These are phyloP conservation scores for Hyaloscypha hepaticicola DNA, from an alignment of 495 filamentous ascomycete species.

Conservation along the genomic window DNA sequence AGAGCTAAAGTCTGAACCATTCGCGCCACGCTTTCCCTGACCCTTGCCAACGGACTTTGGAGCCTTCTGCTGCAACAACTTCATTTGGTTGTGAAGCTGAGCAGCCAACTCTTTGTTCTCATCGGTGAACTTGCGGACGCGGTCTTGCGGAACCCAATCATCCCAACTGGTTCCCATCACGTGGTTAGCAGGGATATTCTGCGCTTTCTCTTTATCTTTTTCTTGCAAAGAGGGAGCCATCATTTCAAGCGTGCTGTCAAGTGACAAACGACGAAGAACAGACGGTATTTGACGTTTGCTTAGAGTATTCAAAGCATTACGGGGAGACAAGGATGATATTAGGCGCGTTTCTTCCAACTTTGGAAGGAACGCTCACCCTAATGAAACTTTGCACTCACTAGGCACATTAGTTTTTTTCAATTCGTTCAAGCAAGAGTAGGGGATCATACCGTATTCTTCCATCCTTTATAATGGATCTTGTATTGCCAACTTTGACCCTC, in stretches of 20 bases:
- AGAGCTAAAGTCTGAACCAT: slow-evolving; percentile 73
- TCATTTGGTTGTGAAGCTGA: slow-evolving; percentile 60
- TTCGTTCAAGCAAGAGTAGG: background rate
- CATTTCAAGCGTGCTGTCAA: background rate
- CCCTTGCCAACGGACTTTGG: slow-evolving; percentile 56
- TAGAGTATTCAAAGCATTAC: background rate
- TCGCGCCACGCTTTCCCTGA: slow-evolving; percentile 46
- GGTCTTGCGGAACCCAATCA: slow-evolving; percentile 95
- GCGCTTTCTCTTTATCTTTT: background rate
- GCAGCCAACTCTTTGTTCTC: slow-evolving; percentile 88
- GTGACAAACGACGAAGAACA: background rate
- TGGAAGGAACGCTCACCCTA: background rate
- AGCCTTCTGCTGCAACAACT: slow-evolving; percentile 43
- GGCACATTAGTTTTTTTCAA: slow-evolving; percentile 4
- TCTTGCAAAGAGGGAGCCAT: background rate
- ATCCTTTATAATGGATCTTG: slow-evolving; percentile 96
- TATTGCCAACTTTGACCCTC: slow-evolving; percentile 74
- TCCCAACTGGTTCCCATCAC: slow-evolving; percentile 65
- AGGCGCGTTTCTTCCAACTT: slow-evolving; percentile 6
- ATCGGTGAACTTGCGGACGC: slow-evolving; percentile 88
- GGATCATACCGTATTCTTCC: slow-evolving; percentile 75
- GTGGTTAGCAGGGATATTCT: slow-evolving; percentile 15
- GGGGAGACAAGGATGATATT: background rate
- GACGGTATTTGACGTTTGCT: background rate
- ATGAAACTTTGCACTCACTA: slow-evolving; percentile 13